Evolutionary conservation across 768 basidiomycete genomes (phyloP).

Genomic region (Psilocybe azurescens): DNA sequence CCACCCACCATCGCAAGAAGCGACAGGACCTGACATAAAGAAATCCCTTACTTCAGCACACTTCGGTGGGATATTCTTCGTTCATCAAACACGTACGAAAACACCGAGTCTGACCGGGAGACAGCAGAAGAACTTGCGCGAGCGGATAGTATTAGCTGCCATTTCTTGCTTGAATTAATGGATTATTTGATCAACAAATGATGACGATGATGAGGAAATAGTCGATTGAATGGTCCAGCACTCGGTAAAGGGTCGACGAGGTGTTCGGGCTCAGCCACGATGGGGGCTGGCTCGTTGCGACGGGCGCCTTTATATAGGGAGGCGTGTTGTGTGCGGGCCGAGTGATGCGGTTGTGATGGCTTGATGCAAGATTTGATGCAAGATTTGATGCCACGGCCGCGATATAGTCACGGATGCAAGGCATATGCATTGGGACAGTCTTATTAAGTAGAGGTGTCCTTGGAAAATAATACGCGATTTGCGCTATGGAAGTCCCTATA

Average conservation of each 20-base stretch:
- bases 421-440: too few species aligned
- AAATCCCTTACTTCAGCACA: not conserved
- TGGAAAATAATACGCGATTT: too few species aligned
- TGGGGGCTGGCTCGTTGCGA: conserved; percentile 12
- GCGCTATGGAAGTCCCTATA: too few species aligned
- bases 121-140: conserved; percentile 67
- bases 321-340: not conserved
- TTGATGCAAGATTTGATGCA: too few species aligned
- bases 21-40: conserved; percentile 30
- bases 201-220: conserved; percentile 20
- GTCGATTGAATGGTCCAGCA: conserved; percentile 25
- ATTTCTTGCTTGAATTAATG: conserved; percentile 10
- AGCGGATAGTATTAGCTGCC: conserved; percentile 43
- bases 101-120: conserved; percentile 70
- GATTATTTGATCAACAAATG: conserved; percentile 42
- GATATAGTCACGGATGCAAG: too few species aligned
- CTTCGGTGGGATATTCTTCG: not conserved
- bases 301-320: conserved; percentile 16
- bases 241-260: conserved; percentile 20
- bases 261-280: conserved; percentile 45
- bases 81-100: conserved; percentile 43
- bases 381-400: not conserved
- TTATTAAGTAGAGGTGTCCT: too few species aligned
- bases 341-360: not conserved
- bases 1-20: conserved; percentile 52